Conservation (phyloP, 2,329 filamentous ascomycete genomes). For the Cladosporium sp. region DNA sequence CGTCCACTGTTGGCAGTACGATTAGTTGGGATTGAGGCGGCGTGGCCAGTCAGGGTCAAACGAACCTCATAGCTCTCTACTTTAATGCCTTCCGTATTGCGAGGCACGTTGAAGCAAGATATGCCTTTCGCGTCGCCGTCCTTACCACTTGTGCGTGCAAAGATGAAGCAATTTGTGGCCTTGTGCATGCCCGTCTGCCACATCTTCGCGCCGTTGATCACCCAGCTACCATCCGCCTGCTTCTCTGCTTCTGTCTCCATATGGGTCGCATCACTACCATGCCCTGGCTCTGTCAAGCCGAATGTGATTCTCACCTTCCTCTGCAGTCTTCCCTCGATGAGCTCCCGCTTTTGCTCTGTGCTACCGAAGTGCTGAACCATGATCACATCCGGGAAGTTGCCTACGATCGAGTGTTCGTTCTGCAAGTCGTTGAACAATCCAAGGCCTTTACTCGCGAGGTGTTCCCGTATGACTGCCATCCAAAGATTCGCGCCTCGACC, state of each 20-base stretch:
- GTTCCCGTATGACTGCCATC: constrained; percentile 64
- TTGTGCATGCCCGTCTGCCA: constrained; percentile 66
- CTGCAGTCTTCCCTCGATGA: constrained; percentile 55
- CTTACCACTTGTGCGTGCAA: constrained; percentile 58
- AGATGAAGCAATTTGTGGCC: constrained; percentile 63
- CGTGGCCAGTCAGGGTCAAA: not conserved
- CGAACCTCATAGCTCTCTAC: constrained; percentile 55
- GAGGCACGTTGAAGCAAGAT: constrained; percentile 61
- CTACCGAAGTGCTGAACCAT: constrained; percentile 64
- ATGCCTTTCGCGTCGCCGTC: constrained; percentile 58
- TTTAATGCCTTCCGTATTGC: constrained; percentile 52
- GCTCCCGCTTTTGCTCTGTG: constrained; percentile 52
- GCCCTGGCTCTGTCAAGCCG: constrained; percentile 61
- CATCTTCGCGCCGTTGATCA: constrained; percentile 61
- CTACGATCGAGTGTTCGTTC: constrained; percentile 63
- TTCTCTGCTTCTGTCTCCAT: constrained; percentile 57
- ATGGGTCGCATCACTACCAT: constrained; percentile 64
- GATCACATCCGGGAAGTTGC: constrained; percentile 62
- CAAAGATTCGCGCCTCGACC: constrained; percentile 56
- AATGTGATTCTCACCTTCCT: constrained; percentile 61
- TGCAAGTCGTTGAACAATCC: constrained; percentile 65
- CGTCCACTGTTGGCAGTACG: constrained; percentile 48
- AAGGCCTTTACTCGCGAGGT: constrained; percentile 60
- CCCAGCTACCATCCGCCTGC: constrained; percentile 50
- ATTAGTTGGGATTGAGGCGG: not conserved